Base-by-base conservation (phyloP, 2,329 filamentous ascomycete genomes). In the Exophiala viscosa region DNA sequence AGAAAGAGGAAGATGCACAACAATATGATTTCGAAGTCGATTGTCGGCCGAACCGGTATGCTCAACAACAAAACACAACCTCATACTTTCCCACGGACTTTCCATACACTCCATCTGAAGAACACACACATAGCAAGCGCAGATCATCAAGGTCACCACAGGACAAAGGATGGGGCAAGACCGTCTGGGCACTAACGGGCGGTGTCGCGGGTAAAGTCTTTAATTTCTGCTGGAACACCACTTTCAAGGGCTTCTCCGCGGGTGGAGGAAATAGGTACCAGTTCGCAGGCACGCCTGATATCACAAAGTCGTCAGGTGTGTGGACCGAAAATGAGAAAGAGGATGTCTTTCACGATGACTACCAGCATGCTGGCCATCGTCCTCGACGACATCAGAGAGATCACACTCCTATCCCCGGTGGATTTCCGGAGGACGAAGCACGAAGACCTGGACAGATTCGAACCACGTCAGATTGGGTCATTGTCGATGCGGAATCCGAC, bases 241-340 rank as follows among this genome's bases (percentile, higher is more conserved):
- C 87, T 0, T 95, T 96, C 65, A 80, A 81, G 49, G 91, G 91
- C 0, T 96, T 96, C 68, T 85, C 91, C 57, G 90, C 91, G 10
- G 92, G 91, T 6, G 89, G 87, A 2, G 92, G 91, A 7, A 77
- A 76, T 54, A 84, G 83, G 20, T 95, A 91, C 64, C 73, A 79
- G 5, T 72, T 88, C 60, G 67, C 66, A 45, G 65, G 58, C 39
- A 63, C 43, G 41, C 49, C 58, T 17, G 33, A 45, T 5, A 50
- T 63, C 4, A 60, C 65, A 28, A 4, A 2, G 13, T 42, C 40
- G 38, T 47, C 65, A 44, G 67, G 54, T 46, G 48, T 52, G 15
- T 66, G 68, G 66, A 63, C 67, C 32, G 59, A 67, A 17, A 45
- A 62, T 3, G 59, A 64, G 3, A 63, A 66, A 34, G 65, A 68